phyloP scores from a whole-genome alignment of 2,329 filamentous ascomycete genomes.

The Microcera coccophila region DNA sequence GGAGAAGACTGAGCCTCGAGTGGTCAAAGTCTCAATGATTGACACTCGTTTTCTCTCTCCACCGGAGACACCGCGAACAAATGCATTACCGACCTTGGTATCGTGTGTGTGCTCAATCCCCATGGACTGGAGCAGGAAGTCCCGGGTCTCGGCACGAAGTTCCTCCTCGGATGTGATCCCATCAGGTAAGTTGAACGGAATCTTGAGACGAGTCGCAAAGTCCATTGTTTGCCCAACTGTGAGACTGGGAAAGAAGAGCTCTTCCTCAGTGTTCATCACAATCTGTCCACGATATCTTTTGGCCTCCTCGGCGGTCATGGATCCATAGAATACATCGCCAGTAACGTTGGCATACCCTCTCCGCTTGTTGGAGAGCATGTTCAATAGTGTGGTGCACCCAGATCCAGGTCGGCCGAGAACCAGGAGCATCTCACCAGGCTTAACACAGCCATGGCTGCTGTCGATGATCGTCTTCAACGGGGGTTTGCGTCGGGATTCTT shows the following conservation, averaged over 20 bases:
- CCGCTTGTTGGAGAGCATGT: constrained; percentile 62
- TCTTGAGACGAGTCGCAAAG: constrained; percentile 62
- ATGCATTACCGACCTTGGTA: constrained; percentile 66
- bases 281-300: constrained; percentile 55
- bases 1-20: constrained; percentile 56
- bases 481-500: constrained; percentile 51
- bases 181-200: constrained; percentile 46
- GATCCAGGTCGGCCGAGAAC: constrained; percentile 66
- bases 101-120: constrained; percentile 56
- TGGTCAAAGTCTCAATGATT: constrained; percentile 61
- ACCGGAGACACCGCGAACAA: constrained; percentile 62
- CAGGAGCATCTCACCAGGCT: constrained; percentile 68
- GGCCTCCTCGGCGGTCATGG: constrained; percentile 44
- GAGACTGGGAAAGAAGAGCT: constrained; percentile 60
- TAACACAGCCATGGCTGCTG: constrained; percentile 63
- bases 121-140: constrained; percentile 56
- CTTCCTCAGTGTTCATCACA: constrained; percentile 70
- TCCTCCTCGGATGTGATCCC: constrained; percentile 42
- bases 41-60: constrained; percentile 67
- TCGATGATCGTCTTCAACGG: constrained; percentile 63
- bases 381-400: constrained; percentile 69
- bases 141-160: constrained; percentile 42
- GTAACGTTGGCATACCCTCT: constrained; percentile 54
- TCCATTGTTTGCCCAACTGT: constrained; percentile 68
- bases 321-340: constrained; percentile 57